A percentile compares a stretch with the other conserved stretches of the same genome.
These are phyloP conservation scores for Nitzschia sp. DNA, from an alignment of 108 stramenopile species.

Conservation along the genomic window DNA sequence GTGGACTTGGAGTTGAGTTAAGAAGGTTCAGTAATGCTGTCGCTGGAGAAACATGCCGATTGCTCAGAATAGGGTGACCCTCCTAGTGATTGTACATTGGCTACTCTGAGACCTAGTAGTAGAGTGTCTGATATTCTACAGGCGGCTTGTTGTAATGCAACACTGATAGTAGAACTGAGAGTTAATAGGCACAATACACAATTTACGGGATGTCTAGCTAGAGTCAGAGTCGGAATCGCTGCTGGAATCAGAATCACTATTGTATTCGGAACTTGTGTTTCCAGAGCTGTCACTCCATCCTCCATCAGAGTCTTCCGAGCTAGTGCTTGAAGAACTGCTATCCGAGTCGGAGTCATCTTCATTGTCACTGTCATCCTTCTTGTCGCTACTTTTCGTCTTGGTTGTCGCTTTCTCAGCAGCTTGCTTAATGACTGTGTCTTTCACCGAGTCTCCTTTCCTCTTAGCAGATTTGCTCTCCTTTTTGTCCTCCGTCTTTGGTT, in stretches of 20 bases:
- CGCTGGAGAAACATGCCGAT: no score
- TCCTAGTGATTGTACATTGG: no score
- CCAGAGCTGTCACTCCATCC: constrained; percentile 20
- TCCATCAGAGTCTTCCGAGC: not conserved
- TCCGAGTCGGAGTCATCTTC: constrained; percentile 5
- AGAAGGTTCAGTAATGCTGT: no score
- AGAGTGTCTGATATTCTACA: no score
- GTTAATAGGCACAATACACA: no score
- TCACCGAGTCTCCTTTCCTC: not conserved
- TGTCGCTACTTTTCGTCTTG: not conserved
- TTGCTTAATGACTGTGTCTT: not conserved
- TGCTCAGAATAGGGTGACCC: no score
- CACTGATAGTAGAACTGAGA: no score
- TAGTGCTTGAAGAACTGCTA: not conserved
- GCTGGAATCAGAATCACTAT: constrained; percentile 1
- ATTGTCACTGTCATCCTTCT: constrained; percentile 1
- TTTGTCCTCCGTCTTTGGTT: not conserved
- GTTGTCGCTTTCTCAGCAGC: not conserved
- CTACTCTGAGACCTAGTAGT: no score
- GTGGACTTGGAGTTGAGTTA: no score
- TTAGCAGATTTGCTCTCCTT: constrained; percentile 1
- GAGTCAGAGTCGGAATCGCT: not conserved
- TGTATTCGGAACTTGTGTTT: constrained; percentile 13
- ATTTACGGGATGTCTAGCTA: no score
- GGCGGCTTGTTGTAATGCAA: no score